These are phyloP conservation scores for Podaxis sp. DNA, from an alignment of 768 basidiomycete species.

Conservation along the genomic window DNA sequence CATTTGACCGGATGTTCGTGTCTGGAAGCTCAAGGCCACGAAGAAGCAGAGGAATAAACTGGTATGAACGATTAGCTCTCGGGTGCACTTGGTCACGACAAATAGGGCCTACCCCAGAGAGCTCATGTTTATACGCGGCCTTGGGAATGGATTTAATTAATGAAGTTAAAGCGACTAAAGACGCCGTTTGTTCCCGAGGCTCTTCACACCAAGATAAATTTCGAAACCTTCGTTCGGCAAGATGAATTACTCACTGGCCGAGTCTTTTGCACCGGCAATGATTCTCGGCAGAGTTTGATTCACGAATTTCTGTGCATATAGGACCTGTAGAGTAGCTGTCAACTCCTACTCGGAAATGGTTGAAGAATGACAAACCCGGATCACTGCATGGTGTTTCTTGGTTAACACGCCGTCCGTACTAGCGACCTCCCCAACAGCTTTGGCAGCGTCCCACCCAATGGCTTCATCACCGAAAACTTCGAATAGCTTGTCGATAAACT, in stretches of 20 bases:
- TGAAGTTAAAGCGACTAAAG: slow-evolving; percentile 80
- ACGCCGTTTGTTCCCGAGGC: slow-evolving; percentile 54
- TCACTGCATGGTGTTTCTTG: slow-evolving; percentile 74
- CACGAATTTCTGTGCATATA: slow-evolving; percentile 76
- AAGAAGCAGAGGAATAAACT: slow-evolving; percentile 89
- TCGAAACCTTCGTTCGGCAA: background rate
- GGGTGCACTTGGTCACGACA: background rate
- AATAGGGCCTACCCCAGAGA: slow-evolving; percentile 50
- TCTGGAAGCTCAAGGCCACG: slow-evolving; percentile 81
- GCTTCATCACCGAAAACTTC: slow-evolving; percentile 63
- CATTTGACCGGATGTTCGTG: slow-evolving; percentile 67
- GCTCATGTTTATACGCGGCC: slow-evolving; percentile 64
- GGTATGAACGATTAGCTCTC: background rate
- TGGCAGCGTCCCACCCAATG: slow-evolving; percentile 74
- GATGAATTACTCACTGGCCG: slow-evolving; percentile 41
- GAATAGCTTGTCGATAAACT: slow-evolving; percentile 64
- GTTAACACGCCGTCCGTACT: slow-evolving; percentile 62
- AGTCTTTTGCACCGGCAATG: slow-evolving; percentile 60
- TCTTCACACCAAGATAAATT: slow-evolving; percentile 32
- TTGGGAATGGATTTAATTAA: slow-evolving; percentile 81
- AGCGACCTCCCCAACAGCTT: slow-evolving; percentile 66
- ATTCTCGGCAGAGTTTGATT: slow-evolving; percentile 70
- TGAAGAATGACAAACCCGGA: slow-evolving; percentile 54
- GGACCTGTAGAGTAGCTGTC: slow-evolving; percentile 43
- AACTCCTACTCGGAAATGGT: background rate